Percentiles rank a stretch among this genome's conserved stretches.
These are phyloP conservation scores for Fusarium abutilonis DNA, from an alignment of 2,329 filamentous ascomycete genomes.

Conservation along the genomic window DNA sequence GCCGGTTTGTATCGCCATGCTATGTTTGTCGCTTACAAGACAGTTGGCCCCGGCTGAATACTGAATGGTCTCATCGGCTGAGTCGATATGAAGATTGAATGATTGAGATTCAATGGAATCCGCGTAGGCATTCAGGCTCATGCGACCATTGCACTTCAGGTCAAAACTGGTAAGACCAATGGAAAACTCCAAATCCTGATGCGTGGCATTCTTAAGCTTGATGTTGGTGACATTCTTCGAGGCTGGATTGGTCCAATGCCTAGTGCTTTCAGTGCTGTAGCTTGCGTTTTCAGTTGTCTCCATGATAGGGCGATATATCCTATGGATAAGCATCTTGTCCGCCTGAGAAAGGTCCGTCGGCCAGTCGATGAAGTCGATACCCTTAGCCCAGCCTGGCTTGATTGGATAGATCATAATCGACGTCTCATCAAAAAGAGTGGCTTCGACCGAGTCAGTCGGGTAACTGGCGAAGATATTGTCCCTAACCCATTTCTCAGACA, in stretches of 20 bases:
- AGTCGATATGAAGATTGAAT: no score
- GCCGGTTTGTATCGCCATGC: constrained; percentile 23
- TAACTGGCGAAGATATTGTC: constrained; percentile 19
- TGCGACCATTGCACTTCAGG: neutral
- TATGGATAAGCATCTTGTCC: constrained; percentile 36
- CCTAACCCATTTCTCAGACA: constrained; percentile 15
- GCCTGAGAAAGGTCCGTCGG: constrained; percentile 32
- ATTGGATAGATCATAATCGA: constrained; percentile 43
- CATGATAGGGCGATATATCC: constrained; percentile 23
- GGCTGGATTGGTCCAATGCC: constrained; percentile 9
- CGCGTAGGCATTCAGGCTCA: no score
- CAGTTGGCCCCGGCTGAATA: no score
- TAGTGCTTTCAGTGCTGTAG: constrained; percentile 34
- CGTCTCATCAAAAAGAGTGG: constrained; percentile 26
- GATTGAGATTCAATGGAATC: no score
- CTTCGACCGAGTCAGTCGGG: no score
- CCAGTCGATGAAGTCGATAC: constrained; percentile 13
- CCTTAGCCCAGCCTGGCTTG: constrained; percentile 22
- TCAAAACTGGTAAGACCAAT: constrained; percentile 19
- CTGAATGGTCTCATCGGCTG: no score
- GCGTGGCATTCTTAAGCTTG: neutral
- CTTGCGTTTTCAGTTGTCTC: neutral
- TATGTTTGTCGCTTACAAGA: no score
- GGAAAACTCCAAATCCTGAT: neutral
- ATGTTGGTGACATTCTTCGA: neutral